Percentiles rank a stretch among this genome's conserved stretches.
phyloP scores from a whole-genome alignment of 2,329 filamentous ascomycete species.

The Monilinia polystroma region DNA sequence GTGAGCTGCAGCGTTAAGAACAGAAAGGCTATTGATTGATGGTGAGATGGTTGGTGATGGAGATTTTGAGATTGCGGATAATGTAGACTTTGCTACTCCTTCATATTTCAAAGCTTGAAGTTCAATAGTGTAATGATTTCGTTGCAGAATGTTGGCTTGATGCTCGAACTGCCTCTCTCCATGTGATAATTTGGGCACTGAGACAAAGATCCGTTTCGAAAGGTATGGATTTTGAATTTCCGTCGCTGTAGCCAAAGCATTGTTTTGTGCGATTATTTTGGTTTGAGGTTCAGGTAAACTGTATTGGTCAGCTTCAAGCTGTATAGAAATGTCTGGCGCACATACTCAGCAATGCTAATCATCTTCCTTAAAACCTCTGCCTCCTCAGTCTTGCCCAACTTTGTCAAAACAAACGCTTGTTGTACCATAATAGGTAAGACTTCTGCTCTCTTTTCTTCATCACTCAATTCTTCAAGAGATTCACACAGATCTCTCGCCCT shows the following conservation, averaged over 20 bases:
- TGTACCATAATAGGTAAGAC: slow-evolving; percentile 74
- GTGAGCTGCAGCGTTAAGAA: slow-evolving; percentile 72
- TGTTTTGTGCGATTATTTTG: slow-evolving; percentile 65
- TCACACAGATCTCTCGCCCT: slow-evolving; percentile 70
- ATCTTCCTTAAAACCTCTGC: slow-evolving; percentile 61
- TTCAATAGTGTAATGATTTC: slow-evolving; percentile 64
- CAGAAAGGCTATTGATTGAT: slow-evolving; percentile 55
- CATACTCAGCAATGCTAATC: slow-evolving; percentile 63
- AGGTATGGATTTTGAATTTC: slow-evolving; percentile 63
- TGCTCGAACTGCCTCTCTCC: slow-evolving; percentile 70
- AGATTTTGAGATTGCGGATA: slow-evolving; percentile 46
- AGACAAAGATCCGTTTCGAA: slow-evolving; percentile 60
- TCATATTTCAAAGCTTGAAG: slow-evolving; percentile 66
- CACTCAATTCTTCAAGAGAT: slow-evolving; percentile 67
- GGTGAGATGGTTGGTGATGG: slow-evolving; percentile 50
- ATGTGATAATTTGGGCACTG: slow-evolving; percentile 51
- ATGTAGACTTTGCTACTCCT: slow-evolving; percentile 56
- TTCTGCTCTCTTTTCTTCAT: slow-evolving; percentile 73
- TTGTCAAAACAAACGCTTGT: slow-evolving; percentile 69
- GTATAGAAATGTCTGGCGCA: slow-evolving; percentile 25
- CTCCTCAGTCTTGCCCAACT: slow-evolving; percentile 64
- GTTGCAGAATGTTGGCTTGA: slow-evolving; percentile 60
- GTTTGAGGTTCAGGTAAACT: slow-evolving; percentile 69
- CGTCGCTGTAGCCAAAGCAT: slow-evolving; percentile 49
- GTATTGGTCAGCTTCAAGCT: slow-evolving; percentile 37